Base-by-base conservation (phyloP, 495 filamentous ascomycete genomes). In the Annulohypoxylon bovei region DNA sequence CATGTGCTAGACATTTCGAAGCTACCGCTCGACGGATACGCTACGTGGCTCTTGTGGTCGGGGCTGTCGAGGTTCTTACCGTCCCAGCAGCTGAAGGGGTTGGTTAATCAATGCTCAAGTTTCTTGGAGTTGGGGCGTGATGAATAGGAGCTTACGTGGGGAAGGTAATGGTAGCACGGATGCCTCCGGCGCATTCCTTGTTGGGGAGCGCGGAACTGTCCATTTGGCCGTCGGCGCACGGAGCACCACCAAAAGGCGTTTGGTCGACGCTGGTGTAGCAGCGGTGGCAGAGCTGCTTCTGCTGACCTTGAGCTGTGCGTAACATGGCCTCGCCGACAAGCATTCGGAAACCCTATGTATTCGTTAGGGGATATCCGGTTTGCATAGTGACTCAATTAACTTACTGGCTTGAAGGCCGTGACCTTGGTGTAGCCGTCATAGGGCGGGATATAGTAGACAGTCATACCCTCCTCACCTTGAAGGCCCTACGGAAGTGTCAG, bases 151-250 rank as follows among this genome's bases (percentile, higher is more conserved):
- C 73, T 76, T 61, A 76, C 74, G 83, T 85, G 0, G 83, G 83
- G 71, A 83, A 85, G 0, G 82, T 83, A 42, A 84, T 81, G 14
- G 81, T 85, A 0, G 81, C 77, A 14, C 83, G 79, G 61, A 85
- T 85, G 11, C 83, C 83, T 3, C 83, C 83, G 14, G 55, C 75
- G 55, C 83, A 84, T 3, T 55, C n/a, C 74, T 76, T 78, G 16
- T 66, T 74, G 6, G 83, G 83, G 8, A 85, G 75, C 16, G 77
- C 62, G 1, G 75, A 63, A 0, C 79, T 81, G 56, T 85, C 83
- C 35, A 78, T 76, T 25, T 59, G 46, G 50, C 30, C 59, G 22
- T 82, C 83, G 2, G 82, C 82, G 75, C 83, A 85, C 25, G 83
- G 83, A 0, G 83, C 82, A n/a, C 83, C 83, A 9, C 83, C 82